Evolutionary conservation across 2,329 filamentous ascomycete species (phyloP), one percentile per base, ranked within the genome.

Genomic region (Capronia americana): DNA sequence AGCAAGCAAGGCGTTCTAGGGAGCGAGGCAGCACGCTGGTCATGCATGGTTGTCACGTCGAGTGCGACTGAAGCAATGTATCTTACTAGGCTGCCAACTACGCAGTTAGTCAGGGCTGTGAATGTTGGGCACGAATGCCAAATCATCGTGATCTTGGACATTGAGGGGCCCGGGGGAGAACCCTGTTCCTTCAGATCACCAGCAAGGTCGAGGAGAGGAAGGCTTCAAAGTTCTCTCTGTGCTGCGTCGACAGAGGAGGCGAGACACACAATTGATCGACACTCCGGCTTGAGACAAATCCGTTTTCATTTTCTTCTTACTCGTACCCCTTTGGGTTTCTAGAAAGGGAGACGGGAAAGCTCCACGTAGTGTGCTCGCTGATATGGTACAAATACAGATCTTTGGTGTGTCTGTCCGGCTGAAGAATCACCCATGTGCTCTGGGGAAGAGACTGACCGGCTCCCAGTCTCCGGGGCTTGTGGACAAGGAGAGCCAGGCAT

Each of bases 401-500:
- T n/a, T n/a, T n/a, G n/a, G 5, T 7, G 38, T 44, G 17, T 5
- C 38, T n/a, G 38, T 20, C 38, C 2, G 38, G 38, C 38, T 44
- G 38, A 44, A 44, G 38, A 44, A 44, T 44, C 38, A 44, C 14
- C 34, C 17, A n/a, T 7, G 8, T 32, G 30, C 3, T 38, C 2
- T 1, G 11, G 34, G 17, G 17, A 8, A 44, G 38, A 44, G 17
- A 11, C 6, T 44, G 38, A 17, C 17, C 17, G 1, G 4, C 14
- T 44, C 7, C 38, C 38, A 7, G 12, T 38, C 2, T 5, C 38
- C 14, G 12, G 34, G 14, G 14, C 17, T 44, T 17, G 14, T 48
- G 46, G 56, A 30, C 17, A 34, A 26, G 14, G 24, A 56, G 56
- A 48, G 8, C 11, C n/a, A 26, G 56, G n/a, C 32, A 69, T 53